Base-by-base conservation (phyloP, 768 basidiomycete genomes). In the Botryobasidium botryosum region DNA sequence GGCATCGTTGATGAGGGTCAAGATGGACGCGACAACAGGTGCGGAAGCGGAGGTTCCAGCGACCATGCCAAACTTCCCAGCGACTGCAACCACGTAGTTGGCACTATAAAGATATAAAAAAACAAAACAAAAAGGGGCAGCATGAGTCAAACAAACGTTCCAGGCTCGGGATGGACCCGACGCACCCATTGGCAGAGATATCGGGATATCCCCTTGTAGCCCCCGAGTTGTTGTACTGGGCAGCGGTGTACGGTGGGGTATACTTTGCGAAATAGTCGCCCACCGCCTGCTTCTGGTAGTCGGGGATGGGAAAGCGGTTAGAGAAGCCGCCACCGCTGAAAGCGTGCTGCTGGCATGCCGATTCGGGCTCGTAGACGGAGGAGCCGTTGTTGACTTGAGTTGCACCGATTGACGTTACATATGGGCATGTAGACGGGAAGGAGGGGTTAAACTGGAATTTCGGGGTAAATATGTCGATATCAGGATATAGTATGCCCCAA, bases 1-100 rank as follows among this genome's bases (percentile, higher is more conserved):
- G 36, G 66, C 69, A 54, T 79, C 77, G 45, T 79, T 79, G 32
- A 79, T 57, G 47, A 77, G 65, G 6, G 77, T 52, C 46, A 79
- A 64, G 18, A 79, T 62, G 17, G 65, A 68, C 12, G 72, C 78
- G n/a, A 76, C 65, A 49, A 76, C 75, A 1, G 78, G 78, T 13
- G 71, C 55, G 43, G 69, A 61, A n/a, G 75, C 74, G 35, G 71
- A 74, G 7, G 76, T 77, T 12, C 73, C 72, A 31, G 63, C 69
- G 1, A 70, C 62, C 67, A 61, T 56, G 7, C 50, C 35, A 23
- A 15, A 40, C 43, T 18, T 13, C 35, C 46, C 50, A 18, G 32
- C 50, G 17, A 52, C 33, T 20, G 51, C 51, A 23, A 51, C 43
- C 4, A 52, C 45, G 21, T 44, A 36, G 27, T 49, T 46, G n/a